phyloP scores from a whole-genome alignment of 306 rosid genomes.

The Trifolium repens region DNA sequence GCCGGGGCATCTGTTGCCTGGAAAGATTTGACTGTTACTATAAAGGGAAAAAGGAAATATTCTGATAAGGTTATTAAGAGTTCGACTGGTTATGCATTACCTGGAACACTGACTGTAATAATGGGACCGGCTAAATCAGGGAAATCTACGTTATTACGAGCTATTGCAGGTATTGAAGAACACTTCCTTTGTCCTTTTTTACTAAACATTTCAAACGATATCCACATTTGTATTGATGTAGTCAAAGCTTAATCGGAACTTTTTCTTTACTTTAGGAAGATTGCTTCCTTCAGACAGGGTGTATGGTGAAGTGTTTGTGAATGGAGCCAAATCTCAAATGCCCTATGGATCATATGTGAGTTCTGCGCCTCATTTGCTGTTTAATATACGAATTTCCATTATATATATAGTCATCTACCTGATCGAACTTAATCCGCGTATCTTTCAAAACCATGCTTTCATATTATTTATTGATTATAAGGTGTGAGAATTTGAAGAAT shows the following conservation, averaged over 20 bases:
- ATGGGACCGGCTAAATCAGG: constrained; percentile 99
- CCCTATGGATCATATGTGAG: constrained; percentile 96
- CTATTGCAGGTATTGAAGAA: constrained; percentile 77
- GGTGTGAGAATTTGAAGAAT: background rate
- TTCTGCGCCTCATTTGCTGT: constrained; percentile 34
- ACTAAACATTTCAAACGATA: constrained; percentile 33
- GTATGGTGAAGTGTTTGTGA: constrained; percentile 92
- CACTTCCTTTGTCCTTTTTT: constrained; percentile 29
- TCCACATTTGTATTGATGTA: constrained; percentile 34
- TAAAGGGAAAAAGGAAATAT: constrained; percentile 92
- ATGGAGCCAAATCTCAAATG: constrained; percentile 70
- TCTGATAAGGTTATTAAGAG: constrained; percentile 93
- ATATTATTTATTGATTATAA: constrained; percentile 2
- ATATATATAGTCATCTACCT: constrained; percentile 10
- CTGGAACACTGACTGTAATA: constrained; percentile 93
- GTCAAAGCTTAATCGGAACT: constrained; percentile 42
- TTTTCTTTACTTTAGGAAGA: constrained; percentile 67
- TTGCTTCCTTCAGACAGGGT: constrained; percentile 77
- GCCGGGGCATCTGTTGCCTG: constrained; percentile 91
- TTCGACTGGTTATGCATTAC: constrained; percentile 96
- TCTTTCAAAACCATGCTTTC: constrained; percentile 30
- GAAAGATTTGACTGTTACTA: constrained; percentile 94
- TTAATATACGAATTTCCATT: constrained; percentile 29
- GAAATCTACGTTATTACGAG: constrained; percentile 85
- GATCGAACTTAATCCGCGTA: constrained; percentile 14